phyloP scores from a whole-genome alignment of 73 alveolate species.

The Vitrella brassicaformis region DNA sequence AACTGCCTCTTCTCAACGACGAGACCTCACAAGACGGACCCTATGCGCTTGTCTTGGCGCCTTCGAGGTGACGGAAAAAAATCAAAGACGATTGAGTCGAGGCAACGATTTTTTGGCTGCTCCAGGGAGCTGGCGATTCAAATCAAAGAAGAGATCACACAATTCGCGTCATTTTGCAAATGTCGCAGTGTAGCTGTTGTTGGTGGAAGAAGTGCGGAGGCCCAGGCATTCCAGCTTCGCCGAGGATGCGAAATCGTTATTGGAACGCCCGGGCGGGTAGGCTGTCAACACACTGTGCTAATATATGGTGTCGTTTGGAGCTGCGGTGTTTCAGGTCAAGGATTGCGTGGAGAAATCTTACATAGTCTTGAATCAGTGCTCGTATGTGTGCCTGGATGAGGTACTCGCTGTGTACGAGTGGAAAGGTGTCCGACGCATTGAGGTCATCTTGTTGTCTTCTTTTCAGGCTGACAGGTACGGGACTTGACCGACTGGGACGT shows the following conservation, averaged over 20 bases:
- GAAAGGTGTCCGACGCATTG: conserved; percentile 54
- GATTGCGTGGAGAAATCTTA: conserved; percentile 51
- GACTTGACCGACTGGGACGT: too few relatives aligned
- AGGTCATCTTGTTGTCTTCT: not conserved
- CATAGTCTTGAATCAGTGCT: conserved; percentile 70
- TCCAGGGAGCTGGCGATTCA: too few relatives aligned
- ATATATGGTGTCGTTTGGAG: too few relatives aligned
- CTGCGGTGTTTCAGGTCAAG: too few relatives aligned
- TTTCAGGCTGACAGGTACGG: conserved; percentile 46
- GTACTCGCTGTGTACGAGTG: too few relatives aligned
- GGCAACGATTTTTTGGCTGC: too few relatives aligned
- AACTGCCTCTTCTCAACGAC: conserved; percentile 37
- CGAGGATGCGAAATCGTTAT: conserved; percentile 70
- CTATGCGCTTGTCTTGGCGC: conserved; percentile 55
- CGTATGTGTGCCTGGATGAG: conserved; percentile 76
- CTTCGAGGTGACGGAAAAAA: too few relatives aligned
- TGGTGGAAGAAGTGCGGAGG: conserved; percentile 77
- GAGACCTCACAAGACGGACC: conserved; percentile 52
- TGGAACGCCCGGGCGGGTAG: conserved; percentile 87
- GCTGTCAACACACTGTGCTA: too few relatives aligned
- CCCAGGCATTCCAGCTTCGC: conserved; percentile 57
- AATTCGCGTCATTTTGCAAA: conserved; percentile 41
- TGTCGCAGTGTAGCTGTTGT: conserved; percentile 44
- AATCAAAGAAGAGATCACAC: conserved; percentile 10
- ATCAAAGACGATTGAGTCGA: too few relatives aligned